Evolutionary conservation across 2,329 filamentous ascomycete species (phyloP).

Genomic region (Septoria petroselini): DNA sequence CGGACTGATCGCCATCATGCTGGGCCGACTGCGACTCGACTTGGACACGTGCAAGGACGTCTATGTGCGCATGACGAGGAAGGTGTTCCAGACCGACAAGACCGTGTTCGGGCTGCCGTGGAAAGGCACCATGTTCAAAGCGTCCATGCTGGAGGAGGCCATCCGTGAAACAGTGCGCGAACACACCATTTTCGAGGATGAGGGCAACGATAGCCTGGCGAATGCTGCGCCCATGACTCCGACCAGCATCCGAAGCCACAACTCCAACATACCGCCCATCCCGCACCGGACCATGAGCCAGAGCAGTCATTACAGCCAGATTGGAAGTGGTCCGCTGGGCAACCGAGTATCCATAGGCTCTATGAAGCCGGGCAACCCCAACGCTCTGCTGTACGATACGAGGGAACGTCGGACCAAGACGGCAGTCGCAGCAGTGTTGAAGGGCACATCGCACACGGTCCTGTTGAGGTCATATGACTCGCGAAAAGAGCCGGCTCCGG

Average conservation of each 20-base stretch:
- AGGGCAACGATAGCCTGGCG: slow-evolving; percentile 70
- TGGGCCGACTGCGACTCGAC: slow-evolving; percentile 84
- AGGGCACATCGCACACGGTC: slow-evolving; percentile 67
- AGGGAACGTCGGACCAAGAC: slow-evolving; percentile 70
- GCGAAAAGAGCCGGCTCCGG: slow-evolving; percentile 80
- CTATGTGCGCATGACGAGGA: slow-evolving; percentile 89
- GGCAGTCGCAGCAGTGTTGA: slow-evolving; percentile 86
- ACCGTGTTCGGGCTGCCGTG: slow-evolving; percentile 95
- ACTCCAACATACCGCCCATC: slow-evolving; percentile 35
- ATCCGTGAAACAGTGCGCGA: slow-evolving; percentile 71
- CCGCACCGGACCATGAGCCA: slow-evolving; percentile 69
- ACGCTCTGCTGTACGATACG: slow-evolving; percentile 83
- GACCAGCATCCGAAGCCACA: slow-evolving; percentile 44
- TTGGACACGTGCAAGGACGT: slow-evolving; percentile 96
- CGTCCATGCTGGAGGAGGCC: slow-evolving; percentile 88
- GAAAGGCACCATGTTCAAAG: slow-evolving; percentile 92
- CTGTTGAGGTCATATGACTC: slow-evolving; percentile 93
- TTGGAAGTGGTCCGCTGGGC: slow-evolving; percentile 61
- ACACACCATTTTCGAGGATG: slow-evolving; percentile 69
- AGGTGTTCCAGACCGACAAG: slow-evolving; percentile 97
- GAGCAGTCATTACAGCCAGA: slow-evolving; percentile 78
- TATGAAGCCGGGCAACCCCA: slow-evolving; percentile 71
- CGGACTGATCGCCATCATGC: slow-evolving; percentile 75
- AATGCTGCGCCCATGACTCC: slow-evolving; percentile 51
- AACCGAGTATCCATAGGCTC: slow-evolving; percentile 50